Base-by-base conservation (phyloP, 2,329 filamentous ascomycete species). In the Neopestalotiopsis sp. region DNA sequence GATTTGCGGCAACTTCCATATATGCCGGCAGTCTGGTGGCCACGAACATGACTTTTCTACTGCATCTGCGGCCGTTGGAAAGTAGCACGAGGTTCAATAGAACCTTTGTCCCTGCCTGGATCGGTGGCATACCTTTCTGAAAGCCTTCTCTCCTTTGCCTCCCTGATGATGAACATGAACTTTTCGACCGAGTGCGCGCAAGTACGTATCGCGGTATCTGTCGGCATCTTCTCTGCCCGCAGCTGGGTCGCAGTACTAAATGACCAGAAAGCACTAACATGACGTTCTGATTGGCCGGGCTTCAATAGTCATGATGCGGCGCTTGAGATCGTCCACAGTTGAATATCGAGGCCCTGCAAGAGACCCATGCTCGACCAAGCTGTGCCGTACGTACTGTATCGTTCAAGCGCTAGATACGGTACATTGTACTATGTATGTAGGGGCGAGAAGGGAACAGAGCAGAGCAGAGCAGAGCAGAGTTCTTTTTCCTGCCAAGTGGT, bases 231-330 rank as follows among this genome's bases (percentile, higher is more conserved):
- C 32, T 32, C 61, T 28, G 42, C 24, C 65, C 52, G 52, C 13
- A 56, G 65, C 65, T 67, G 65, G 65, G 56, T 67, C 40, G 65
- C 45, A 67, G 20, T 67, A 34, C 52, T 67, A 67, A 45, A 45
- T 42, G 65, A 32, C 65, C 52, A 67, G 52, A 59, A 12, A 42
- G 30, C 32, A n/a, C 14, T 30, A 34, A 45, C 20, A 59, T 17
- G 49, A 67, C 24, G 12, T 60, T 60, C 65, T 49, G 52, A 67
- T 67, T 67, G 65, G 65, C 14, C 24, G 30, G 65, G 67, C 63
- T 58, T 68, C 67, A 72, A 71, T 70, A 69, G 68, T 68, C 63
- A 61, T 61, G 67, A 56, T 69, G 65, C 68, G 64, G 68, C 67
- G 63, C 62, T 66, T 57, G 63, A 58, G 34, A 62, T 66, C 49